Conservation (phyloP, 2,329 filamentous ascomycete species). For the Colletotrichum australisinense region DNA sequence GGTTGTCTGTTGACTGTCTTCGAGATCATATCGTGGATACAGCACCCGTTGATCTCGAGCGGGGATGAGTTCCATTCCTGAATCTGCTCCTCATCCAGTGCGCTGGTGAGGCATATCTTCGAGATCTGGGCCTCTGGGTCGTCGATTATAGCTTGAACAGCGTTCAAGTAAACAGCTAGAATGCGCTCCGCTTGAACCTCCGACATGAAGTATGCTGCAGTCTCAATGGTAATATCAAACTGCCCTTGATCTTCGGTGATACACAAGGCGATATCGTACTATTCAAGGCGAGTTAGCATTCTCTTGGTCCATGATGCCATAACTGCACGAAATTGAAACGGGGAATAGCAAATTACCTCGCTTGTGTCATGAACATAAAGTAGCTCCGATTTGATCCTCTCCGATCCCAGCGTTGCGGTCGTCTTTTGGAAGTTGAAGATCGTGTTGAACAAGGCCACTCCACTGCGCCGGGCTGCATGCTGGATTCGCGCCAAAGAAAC, state of each 20-base stretch:
- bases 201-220: slow-evolving; percentile 15
- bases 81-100: slow-evolving; percentile 6
- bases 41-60: slow-evolving; percentile 20
- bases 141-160: neutral
- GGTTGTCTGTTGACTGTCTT: slow-evolving; percentile 6
- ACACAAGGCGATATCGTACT: slow-evolving; percentile 19
- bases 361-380: slow-evolving; percentile 9
- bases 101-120: slow-evolving; percentile 4
- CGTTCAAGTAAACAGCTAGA: neutral
- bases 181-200: slow-evolving; percentile 8
- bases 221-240: slow-evolving; percentile 12
- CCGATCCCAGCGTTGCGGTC: too few species aligned
- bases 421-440: slow-evolving; percentile 26
- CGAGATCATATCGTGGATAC: slow-evolving; percentile 22
- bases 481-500: slow-evolving; percentile 14
- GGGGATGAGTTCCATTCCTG: neutral
- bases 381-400: neutral
- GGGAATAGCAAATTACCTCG: neutral
- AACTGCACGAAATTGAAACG: neutral
- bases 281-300: neutral
- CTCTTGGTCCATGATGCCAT: too few species aligned
- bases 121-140: neutral
- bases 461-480: neutral
- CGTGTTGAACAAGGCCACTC: slow-evolving; percentile 14
- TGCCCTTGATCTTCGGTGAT: neutral